Evolutionary conservation across 805 yeast species (phyloP).

Genomic region (Torulaspora microellipsoides): DNA sequence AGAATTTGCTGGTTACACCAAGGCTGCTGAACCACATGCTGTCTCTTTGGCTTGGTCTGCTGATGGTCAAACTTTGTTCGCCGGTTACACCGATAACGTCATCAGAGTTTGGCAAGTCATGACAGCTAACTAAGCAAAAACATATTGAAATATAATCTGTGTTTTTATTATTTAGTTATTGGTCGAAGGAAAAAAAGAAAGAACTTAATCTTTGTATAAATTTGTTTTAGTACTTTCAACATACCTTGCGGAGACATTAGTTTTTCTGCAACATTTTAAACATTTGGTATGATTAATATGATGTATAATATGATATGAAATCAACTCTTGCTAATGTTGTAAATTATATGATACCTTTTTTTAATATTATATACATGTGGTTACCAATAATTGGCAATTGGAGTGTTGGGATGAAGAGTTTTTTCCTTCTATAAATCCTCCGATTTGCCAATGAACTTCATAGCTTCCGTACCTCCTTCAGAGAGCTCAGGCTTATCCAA

Average conservation of each 20-base stretch:
- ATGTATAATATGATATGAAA: conserved; percentile 4
- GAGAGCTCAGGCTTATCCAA: conserved; percentile 57
- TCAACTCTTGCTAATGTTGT: background rate
- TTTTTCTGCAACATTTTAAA: background rate
- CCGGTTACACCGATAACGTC: conserved; percentile 99
- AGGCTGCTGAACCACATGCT: conserved; percentile 97
- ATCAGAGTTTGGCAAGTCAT: conserved; percentile 99
- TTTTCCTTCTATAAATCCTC: conserved; percentile 13
- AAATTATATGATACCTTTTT: no score
- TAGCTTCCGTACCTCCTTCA: conserved; percentile 67
- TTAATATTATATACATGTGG: no score
- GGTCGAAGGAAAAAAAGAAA: conserved; percentile 1
- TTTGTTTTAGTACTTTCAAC: conserved; percentile 7
- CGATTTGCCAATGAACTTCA: conserved; percentile 46
- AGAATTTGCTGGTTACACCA: conserved; percentile 82
- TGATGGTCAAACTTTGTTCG: conserved; percentile 98
- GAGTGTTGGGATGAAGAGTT: no score
- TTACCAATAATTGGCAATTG: no score
- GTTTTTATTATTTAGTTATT: conserved; percentile 3
- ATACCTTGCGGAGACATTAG: conserved; percentile 2
- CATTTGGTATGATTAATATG: background rate
- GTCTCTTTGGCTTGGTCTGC: conserved; percentile 99
- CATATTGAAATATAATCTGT: conserved; percentile 1
- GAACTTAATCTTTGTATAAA: conserved; percentile 7
- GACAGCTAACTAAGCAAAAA: conserved; percentile 49